These are phyloP conservation scores for Penicillium paradoxum DNA, from an alignment of 495 filamentous ascomycete species.

Conservation along the genomic window DNA sequence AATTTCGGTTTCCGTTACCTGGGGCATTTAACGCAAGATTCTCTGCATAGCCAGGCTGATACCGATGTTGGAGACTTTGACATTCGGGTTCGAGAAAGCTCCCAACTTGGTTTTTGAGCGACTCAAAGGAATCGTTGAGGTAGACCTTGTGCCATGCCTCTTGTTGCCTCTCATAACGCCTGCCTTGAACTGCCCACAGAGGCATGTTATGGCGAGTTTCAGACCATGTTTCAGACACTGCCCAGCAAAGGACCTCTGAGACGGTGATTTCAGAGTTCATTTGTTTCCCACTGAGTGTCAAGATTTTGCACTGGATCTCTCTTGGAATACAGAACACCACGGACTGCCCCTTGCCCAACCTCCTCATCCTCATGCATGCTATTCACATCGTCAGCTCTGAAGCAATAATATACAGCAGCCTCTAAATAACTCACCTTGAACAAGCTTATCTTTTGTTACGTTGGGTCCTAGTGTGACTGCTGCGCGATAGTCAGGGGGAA, in stretches of 20 bases:
- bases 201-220: slow-evolving; percentile 46
- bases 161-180: slow-evolving; percentile 35
- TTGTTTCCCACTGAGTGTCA: slow-evolving; percentile 32
- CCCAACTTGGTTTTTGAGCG: slow-evolving; percentile 25
- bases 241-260: slow-evolving; percentile 54
- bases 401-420: not conserved
- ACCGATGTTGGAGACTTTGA: slow-evolving; percentile 41
- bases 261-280: slow-evolving; percentile 24
- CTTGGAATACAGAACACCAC: slow-evolving; percentile 52
- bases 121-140: not conserved
- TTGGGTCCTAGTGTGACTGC: slow-evolving; percentile 64
- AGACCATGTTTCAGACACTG: slow-evolving; percentile 51
- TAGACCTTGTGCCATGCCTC: slow-evolving; percentile 12
- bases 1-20: slow-evolving; percentile 5
- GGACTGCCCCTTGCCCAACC: slow-evolving; percentile 57
- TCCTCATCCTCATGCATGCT: slow-evolving; percentile 67
- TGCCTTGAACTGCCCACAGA: slow-evolving; percentile 58
- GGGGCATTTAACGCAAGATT: not conserved
- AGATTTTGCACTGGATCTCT: slow-evolving; percentile 41
- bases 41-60: slow-evolving; percentile 16
- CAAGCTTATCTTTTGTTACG: slow-evolving; percentile 66
- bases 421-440: slow-evolving; percentile 55
- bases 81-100: slow-evolving; percentile 46
- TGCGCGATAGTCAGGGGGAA: slow-evolving; percentile 56
- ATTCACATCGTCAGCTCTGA: not conserved